These are phyloP conservation scores for Tremella yokohamensis DNA, from an alignment of 768 basidiomycete genomes.

Conservation along the genomic window DNA sequence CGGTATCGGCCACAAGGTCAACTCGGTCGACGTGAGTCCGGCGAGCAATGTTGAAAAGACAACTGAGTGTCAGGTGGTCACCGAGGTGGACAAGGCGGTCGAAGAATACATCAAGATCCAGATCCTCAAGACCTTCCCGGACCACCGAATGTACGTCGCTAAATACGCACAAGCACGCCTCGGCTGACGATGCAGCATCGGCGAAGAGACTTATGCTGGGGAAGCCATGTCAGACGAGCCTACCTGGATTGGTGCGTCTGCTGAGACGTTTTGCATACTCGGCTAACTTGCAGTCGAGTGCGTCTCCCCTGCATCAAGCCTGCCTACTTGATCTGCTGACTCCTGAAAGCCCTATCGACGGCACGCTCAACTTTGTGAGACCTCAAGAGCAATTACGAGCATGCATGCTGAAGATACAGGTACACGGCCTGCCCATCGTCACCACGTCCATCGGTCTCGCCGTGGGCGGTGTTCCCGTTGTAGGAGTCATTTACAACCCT, in stretches of 20 bases:
- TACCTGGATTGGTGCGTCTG: conserved; percentile 81
- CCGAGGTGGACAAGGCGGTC: conserved; percentile 87
- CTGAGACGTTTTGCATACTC: conserved; percentile 43
- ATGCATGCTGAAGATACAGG: conserved; percentile 16
- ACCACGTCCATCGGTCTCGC: conserved; percentile 90
- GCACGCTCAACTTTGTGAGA: conserved; percentile 48
- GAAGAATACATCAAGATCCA: conserved; percentile 75
- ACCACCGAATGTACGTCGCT: conserved; percentile 70
- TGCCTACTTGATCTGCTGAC: not conserved
- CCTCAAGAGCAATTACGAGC: conserved; percentile 5
- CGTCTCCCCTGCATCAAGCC: conserved; percentile 1
- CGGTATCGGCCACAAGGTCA: conserved; percentile 76
- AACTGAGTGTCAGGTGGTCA: conserved; percentile 61
- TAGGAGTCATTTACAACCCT: conserved; percentile 91
- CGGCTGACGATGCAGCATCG: conserved; percentile 60
- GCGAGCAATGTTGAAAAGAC: not conserved
- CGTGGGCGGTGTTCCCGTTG: conserved; percentile 70
- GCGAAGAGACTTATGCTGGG: conserved; percentile 78
- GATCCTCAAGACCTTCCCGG: conserved; percentile 65
- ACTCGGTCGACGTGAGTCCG: conserved; percentile 73
- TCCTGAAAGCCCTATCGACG: conserved; percentile 37
- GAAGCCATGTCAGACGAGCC: conserved; percentile 73
- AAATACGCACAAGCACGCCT: conserved; percentile 17
- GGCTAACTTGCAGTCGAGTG: conserved; percentile 20
- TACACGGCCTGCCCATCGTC: conserved; percentile 66